Evolutionary conservation across 2,329 filamentous ascomycete species (phyloP).

Genomic region (Arthrobotrys sinensis): DNA sequence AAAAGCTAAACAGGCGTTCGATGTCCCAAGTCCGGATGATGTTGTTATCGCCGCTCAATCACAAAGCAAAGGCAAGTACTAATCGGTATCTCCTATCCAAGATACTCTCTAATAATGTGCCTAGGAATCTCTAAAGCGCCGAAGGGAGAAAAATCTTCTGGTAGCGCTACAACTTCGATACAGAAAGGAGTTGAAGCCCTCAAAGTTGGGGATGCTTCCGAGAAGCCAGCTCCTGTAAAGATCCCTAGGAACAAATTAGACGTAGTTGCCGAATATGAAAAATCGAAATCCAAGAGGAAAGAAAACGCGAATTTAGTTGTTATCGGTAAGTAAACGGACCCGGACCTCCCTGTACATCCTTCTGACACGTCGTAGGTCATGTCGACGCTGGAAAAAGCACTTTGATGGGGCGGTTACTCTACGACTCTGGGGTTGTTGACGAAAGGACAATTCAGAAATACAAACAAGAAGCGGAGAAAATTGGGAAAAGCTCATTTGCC

Average conservation of each 20-base stretch:
- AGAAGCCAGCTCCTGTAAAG: slow-evolving; percentile 27
- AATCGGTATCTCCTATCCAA: neutral
- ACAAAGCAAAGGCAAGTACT: slow-evolving; percentile 66
- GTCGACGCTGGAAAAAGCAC: slow-evolving; percentile 99
- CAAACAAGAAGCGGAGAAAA: slow-evolving; percentile 86
- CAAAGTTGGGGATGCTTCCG: slow-evolving; percentile 30
- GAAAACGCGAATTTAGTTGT: slow-evolving; percentile 91
- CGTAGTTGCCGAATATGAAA: slow-evolving; percentile 85
- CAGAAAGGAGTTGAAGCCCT: slow-evolving; percentile 74
- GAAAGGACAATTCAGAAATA: slow-evolving; percentile 90
- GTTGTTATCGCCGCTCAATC: slow-evolving; percentile 86
- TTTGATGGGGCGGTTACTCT: slow-evolving; percentile 92
- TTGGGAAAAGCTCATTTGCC: slow-evolving; percentile 95
- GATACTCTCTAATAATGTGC: slow-evolving; percentile 1
- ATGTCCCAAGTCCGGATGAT: slow-evolving; percentile 91
- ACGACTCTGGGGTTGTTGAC: slow-evolving; percentile 89
- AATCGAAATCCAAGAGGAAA: slow-evolving; percentile 76
- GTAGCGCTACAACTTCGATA: slow-evolving; percentile 69
- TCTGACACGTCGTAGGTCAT: slow-evolving; percentile 76
- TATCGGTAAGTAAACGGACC: slow-evolving; percentile 76
- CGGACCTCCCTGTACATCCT: neutral
- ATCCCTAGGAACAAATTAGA: slow-evolving; percentile 79
- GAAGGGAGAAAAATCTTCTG: slow-evolving; percentile 71
- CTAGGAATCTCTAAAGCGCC: slow-evolving; percentile 56
- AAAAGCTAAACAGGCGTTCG: slow-evolving; percentile 76